Evolutionary conservation across 2,329 filamentous ascomycete species (phyloP).

Genomic region (Harringtonia aguacate): DNA sequence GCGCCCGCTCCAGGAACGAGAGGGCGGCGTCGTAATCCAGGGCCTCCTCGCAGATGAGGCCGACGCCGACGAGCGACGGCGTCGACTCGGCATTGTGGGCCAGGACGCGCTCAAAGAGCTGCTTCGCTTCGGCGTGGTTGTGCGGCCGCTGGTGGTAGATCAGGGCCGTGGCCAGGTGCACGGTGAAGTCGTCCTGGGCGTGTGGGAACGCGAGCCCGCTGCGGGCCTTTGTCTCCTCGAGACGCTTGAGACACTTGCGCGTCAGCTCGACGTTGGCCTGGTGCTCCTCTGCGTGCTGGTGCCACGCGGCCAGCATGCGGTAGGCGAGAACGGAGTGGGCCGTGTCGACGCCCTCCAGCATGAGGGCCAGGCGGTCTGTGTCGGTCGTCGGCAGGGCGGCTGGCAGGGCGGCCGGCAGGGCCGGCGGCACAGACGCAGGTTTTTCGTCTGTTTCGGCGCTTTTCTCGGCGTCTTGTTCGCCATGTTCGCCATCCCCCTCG

Average conservation of each 20-base stretch:
- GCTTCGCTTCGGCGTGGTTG: conserved; percentile 79
- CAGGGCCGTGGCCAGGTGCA: conserved; percentile 74
- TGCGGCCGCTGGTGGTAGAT: conserved; percentile 85
- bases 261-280: conserved; percentile 71
- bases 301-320: conserved; percentile 73
- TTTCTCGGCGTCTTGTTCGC: conserved; percentile 40
- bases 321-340: conserved; percentile 70
- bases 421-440: conserved; percentile 14
- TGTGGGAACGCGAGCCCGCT: conserved; percentile 61
- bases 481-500: conserved; percentile 42
- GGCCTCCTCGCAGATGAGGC: conserved; percentile 86
- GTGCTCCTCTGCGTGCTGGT: conserved; percentile 75
- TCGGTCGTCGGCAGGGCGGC: conserved; percentile 46
- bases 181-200: conserved; percentile 61
- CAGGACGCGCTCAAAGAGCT: conserved; percentile 75
- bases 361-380: conserved; percentile 71
- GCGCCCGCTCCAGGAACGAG: conserved; percentile 66
- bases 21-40: conserved; percentile 78
- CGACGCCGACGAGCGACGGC: conserved; percentile 75
- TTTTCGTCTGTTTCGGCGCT: conserved; percentile 27
- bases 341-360: conserved; percentile 61
- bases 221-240: conserved; percentile 49
- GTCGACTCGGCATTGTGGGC: conserved; percentile 66
- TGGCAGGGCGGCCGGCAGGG: conserved; percentile 11
- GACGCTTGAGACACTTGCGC: conserved; percentile 57